A percentile compares a stretch with the other conserved stretches of the same genome.
Evolutionary conservation across 83 land plant species (phyloP).

Genomic region (Picea abies): DNA sequence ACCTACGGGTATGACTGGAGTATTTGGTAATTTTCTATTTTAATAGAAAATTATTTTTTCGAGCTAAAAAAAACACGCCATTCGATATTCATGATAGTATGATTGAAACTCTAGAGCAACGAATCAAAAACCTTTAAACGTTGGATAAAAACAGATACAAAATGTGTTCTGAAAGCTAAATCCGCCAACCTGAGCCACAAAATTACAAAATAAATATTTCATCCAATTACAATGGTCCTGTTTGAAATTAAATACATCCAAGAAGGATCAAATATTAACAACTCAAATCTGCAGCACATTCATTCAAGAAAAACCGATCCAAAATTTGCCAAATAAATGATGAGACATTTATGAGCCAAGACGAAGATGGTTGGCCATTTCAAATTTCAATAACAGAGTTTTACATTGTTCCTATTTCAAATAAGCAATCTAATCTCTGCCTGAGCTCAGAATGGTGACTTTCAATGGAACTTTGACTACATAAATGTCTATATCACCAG

Average conservation of each 20-base stretch:
- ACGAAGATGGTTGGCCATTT: neutral
- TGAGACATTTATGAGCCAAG: neutral
- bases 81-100: neutral
- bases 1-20: no score
- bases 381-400: neutral
- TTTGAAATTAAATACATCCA: neutral
- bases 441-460: neutral
- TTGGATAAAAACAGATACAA: neutral
- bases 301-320: neutral
- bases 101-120: neutral
- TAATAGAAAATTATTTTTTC: no score
- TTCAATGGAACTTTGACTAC: no score
- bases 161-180: neutral
- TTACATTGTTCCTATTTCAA: neutral
- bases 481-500: neutral
- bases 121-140: neutral
- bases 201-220: neutral
- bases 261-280: neutral
- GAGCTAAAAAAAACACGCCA: no score
- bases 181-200: neutral
- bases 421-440: neutral
- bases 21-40: no score
- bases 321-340: neutral
- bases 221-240: neutral
- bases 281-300: neutral